A percentile compares a stretch with the other conserved stretches of the same genome.
phyloP scores from a whole-genome alignment of 306 rosid genomes.

The Acmispon strigosus region DNA sequence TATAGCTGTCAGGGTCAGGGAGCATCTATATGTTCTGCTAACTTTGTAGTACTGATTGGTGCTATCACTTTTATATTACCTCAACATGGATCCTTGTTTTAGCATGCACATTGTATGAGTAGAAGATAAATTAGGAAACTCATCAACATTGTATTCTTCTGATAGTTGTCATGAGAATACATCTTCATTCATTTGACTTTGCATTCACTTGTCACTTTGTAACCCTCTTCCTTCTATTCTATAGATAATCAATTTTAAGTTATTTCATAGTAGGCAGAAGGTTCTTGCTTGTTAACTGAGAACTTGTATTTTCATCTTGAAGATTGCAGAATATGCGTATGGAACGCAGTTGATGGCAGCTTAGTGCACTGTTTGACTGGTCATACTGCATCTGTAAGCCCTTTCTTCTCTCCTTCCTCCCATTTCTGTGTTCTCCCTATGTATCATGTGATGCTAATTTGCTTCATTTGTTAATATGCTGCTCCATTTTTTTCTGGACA shows the following conservation, averaged over 20 bases:
- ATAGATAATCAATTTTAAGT: slow-evolving; percentile 8
- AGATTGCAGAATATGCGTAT: slow-evolving; percentile 97
- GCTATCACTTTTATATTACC: not conserved
- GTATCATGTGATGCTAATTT: slow-evolving; percentile 7
- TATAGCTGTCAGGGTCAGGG: not conserved
- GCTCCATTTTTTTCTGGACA: not conserved
- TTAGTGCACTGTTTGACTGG: slow-evolving; percentile 90
- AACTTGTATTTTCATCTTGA: slow-evolving; percentile 21
- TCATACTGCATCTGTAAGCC: slow-evolving; percentile 67
- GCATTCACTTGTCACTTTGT: slow-evolving; percentile 1
- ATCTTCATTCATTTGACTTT: slow-evolving; percentile 13
- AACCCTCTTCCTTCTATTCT: not conserved
- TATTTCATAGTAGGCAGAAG: not conserved
- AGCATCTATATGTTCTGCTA: slow-evolving; percentile 1
- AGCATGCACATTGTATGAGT: not conserved
- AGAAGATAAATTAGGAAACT: not conserved
- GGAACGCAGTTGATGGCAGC: slow-evolving; percentile 97
- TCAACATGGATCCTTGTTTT: slow-evolving; percentile 8
- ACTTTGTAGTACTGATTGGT: slow-evolving; percentile 7
- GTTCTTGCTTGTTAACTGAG: slow-evolving; percentile 13
- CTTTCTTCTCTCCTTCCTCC: not conserved
- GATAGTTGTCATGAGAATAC: not conserved
- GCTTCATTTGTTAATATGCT: not conserved
- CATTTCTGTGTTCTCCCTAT: not conserved
- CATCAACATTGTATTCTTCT: not conserved